phyloP scores from a whole-genome alignment of 2,329 filamentous ascomycete genomes.

The Botrytis tulipae region DNA sequence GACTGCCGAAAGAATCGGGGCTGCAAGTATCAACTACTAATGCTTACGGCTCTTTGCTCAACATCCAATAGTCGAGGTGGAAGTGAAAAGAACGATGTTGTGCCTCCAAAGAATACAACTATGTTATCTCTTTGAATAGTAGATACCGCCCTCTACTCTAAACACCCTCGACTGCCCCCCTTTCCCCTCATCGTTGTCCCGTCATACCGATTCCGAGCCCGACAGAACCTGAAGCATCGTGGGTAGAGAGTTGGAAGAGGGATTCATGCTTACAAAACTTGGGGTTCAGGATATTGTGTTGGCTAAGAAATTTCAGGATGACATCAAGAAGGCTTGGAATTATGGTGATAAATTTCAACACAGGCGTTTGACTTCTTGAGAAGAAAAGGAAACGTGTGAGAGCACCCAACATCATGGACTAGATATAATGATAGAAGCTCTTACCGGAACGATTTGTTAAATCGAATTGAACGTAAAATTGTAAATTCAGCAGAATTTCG shows the following conservation, averaged over 20 bases:
- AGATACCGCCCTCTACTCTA: fast-evolving
- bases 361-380: neutral
- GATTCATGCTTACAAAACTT: neutral
- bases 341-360: neutral
- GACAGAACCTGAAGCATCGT: neutral
- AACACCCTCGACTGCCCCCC: neutral
- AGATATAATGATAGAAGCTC: neutral
- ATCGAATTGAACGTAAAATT: neutral
- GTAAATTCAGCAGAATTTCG: neutral
- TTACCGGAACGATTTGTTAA: neutral
- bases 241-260: neutral
- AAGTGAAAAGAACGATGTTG: neutral
- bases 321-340: neutral
- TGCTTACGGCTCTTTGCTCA: neutral
- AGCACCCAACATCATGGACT: neutral
- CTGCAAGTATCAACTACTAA: neutral
- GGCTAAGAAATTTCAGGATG: neutral
- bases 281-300: neutral
- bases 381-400: neutral
- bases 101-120: neutral
- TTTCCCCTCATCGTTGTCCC: neutral
- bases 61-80: neutral
- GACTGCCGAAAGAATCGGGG: neutral
- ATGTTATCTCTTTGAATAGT: neutral
- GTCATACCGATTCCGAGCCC: neutral